phyloP scores from a whole-genome alignment of 2,329 filamentous ascomycete species.

The Aspergillus aculeatinus region DNA sequence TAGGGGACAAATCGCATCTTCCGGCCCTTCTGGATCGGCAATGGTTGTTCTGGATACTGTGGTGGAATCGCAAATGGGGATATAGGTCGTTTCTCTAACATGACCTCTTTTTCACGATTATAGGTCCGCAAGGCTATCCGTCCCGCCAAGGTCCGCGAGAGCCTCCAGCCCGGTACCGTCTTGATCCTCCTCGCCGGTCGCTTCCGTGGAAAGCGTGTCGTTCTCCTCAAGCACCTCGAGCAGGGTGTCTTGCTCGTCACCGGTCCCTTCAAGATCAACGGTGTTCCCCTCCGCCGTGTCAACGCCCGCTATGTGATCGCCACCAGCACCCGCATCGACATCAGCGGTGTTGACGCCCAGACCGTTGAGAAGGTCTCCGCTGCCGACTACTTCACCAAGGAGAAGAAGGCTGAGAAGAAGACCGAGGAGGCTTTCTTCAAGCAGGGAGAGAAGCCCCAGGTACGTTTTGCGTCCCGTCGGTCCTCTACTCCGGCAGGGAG shows the following conservation, averaged over 20 bases:
- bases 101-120: conserved; percentile 27
- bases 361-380: conserved; percentile 80
- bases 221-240: conserved; percentile 96
- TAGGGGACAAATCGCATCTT: conserved; percentile 26
- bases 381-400: conserved; percentile 92
- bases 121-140: conserved; percentile 94
- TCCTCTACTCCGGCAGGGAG: neutral
- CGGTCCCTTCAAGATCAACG: conserved; percentile 99
- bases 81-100: conserved; percentile 25
- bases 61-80: neutral
- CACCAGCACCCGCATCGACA: conserved; percentile 52
- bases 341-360: conserved; percentile 74
- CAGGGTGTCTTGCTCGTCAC: conserved; percentile 99
- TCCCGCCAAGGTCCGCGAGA: conserved; percentile 80
- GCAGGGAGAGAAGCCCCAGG: conserved; percentile 97
- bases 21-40: conserved; percentile 3
- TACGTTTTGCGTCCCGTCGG: conserved; percentile 50
- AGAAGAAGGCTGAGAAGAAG: conserved; percentile 90
- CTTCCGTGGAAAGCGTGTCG: conserved; percentile 99
- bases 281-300: conserved; percentile 86
- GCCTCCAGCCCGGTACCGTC: conserved; percentile 90
- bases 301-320: conserved; percentile 53
- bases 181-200: conserved; percentile 99
- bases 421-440: conserved; percentile 99
- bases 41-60: neutral